phyloP scores from a whole-genome alignment of 768 basidiomycete genomes.

The Gyrodon lividus region DNA sequence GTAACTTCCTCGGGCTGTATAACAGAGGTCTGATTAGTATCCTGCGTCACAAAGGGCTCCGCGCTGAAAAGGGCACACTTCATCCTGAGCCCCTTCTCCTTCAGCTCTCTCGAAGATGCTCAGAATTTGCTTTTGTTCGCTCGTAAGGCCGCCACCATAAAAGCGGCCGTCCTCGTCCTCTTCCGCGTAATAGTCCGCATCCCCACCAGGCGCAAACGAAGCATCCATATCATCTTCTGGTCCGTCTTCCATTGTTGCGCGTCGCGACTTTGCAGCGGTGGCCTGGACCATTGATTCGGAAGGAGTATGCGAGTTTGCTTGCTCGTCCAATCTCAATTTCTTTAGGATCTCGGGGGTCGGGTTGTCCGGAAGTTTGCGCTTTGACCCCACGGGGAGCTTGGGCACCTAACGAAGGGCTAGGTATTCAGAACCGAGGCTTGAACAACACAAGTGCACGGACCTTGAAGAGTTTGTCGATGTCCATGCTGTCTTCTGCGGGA shows the following conservation, averaged over 20 bases:
- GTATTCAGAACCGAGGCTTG: too few relatives aligned
- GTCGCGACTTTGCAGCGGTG: conserved; percentile 33
- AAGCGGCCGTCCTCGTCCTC: conserved; percentile 93
- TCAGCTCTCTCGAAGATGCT: conserved; percentile 86
- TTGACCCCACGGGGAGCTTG: conserved; percentile 63
- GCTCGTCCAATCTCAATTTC: conserved; percentile 61
- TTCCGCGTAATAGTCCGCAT: conserved; percentile 87
- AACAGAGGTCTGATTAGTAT: conserved; percentile 1
- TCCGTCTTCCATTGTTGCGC: conserved; percentile 59
- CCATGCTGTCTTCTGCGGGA: conserved; percentile 31
- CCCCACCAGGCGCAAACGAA: conserved; percentile 79
- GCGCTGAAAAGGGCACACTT: conserved; percentile 47
- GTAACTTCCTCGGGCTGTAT: conserved; percentile 65
- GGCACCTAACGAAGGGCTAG: conserved; percentile 49
- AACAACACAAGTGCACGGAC: conserved; percentile 19
- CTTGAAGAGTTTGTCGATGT: conserved; percentile 53
- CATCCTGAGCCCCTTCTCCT: conserved; percentile 60
- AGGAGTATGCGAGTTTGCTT: conserved; percentile 3
- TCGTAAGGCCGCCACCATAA: conserved; percentile 90
- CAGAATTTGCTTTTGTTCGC: conserved; percentile 91
- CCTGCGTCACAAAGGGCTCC: not conserved
- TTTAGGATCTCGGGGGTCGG: conserved; percentile 83
- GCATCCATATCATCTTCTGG: conserved; percentile 30
- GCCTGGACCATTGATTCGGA: conserved; percentile 11
- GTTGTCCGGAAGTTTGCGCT: conserved; percentile 73